Conservation (phyloP, 1,284 basidiomycete species). For the Sanghuangporus baumii region DNA sequence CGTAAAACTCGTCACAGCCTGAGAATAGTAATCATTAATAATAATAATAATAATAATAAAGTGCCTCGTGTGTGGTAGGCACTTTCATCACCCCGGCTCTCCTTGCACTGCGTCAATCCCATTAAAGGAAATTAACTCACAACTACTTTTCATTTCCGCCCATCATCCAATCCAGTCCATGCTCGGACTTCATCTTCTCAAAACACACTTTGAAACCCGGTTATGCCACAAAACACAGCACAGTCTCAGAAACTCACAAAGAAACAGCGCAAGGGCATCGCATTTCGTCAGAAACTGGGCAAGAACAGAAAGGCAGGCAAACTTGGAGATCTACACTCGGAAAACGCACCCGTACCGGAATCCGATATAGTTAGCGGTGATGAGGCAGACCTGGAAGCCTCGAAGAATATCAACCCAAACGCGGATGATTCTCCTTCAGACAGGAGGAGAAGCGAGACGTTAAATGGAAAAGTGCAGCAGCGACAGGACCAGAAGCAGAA, state of each 20-base stretch:
- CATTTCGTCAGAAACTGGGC: conserved; percentile 15
- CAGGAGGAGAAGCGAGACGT: not conserved
- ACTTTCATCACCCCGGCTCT: conserved; percentile 13
- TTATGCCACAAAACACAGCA: not conserved
- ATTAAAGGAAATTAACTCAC: not conserved
- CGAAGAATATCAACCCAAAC: not conserved
- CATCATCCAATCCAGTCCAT: not conserved
- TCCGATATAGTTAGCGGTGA: not conserved
- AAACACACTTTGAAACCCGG: not conserved
- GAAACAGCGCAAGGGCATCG: conserved; percentile 20
- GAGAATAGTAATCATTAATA: not conserved
- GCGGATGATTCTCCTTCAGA: not conserved
- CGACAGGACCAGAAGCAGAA: not conserved
- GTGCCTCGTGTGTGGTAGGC: conserved; percentile 9
- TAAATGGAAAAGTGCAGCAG: conserved; percentile 3
- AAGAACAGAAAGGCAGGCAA: conserved; percentile 19
- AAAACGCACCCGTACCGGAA: conserved; percentile 10
- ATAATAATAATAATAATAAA: not conserved
- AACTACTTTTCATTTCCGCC: not conserved
- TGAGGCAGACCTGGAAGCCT: not conserved
- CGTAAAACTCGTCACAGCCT: not conserved
- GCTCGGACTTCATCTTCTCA: not conserved
- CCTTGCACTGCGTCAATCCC: not conserved
- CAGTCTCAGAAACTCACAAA: conserved; percentile 19
- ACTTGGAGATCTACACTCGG: not conserved